Evolutionary conservation across 768 basidiomycete genomes (phyloP).

Genomic region (Mycena floridula): DNA sequence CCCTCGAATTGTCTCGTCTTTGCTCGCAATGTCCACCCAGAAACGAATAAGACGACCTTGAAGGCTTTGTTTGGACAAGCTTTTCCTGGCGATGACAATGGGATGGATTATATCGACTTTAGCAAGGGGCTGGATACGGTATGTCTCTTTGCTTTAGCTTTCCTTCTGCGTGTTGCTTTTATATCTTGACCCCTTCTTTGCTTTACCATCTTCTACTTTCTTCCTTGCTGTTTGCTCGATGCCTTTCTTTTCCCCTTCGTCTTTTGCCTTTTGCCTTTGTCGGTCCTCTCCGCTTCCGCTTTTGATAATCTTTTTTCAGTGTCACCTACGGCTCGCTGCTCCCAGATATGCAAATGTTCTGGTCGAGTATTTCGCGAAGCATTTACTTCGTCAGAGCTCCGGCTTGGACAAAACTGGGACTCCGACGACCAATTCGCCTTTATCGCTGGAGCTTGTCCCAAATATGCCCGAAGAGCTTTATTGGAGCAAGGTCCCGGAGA

Average conservation of each 20-base stretch:
- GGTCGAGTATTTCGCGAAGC: slow-evolving; percentile 33
- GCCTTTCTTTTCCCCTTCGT: not conserved
- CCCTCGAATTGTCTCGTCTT: slow-evolving; percentile 67
- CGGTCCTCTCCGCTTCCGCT: not conserved
- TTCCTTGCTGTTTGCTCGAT: slow-evolving; percentile 20
- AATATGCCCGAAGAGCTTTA: slow-evolving; percentile 68
- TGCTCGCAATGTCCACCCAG: slow-evolving; percentile 61
- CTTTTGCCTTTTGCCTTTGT: not conserved
- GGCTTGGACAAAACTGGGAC: slow-evolving; percentile 54
- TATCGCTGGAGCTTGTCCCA: slow-evolving; percentile 49
- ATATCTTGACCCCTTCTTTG: not conserved
- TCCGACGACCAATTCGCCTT: slow-evolving; percentile 16
- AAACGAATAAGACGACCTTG: slow-evolving; percentile 79
- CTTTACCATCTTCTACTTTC: not conserved
- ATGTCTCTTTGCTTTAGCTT: slow-evolving; percentile 14
- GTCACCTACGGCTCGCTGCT: slow-evolving; percentile 62
- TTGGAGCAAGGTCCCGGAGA: slow-evolving; percentile 77
- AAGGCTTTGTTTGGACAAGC: slow-evolving; percentile 48
- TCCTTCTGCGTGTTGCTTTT: not conserved
- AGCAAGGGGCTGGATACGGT: slow-evolving; percentile 73
- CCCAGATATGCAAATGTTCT: slow-evolving; percentile 40
- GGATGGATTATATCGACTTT: slow-evolving; percentile 76
- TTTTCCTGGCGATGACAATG: slow-evolving; percentile 23
- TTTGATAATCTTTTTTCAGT: slow-evolving; percentile 43
- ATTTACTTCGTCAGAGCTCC: slow-evolving; percentile 32